These are phyloP conservation scores for Penicillium sp. DNA, from an alignment of 2,329 filamentous ascomycete species.

Conservation along the genomic window DNA sequence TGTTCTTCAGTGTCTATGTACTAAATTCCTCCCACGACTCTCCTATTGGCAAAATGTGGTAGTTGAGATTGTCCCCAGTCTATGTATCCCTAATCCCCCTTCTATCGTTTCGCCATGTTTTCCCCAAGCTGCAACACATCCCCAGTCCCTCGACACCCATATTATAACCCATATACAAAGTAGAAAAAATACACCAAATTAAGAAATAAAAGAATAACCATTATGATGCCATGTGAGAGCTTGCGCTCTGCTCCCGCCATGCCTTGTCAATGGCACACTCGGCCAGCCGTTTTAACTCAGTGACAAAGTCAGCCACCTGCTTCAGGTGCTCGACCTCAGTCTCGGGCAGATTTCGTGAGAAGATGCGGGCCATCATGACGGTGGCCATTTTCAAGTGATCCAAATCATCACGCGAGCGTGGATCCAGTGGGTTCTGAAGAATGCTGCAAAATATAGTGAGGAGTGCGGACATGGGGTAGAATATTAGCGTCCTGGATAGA, in stretches of 20 bases:
- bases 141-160: neutral
- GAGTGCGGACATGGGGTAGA: conserved; percentile 63
- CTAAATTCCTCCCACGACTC: no score
- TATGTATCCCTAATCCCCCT: neutral
- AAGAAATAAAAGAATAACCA: neutral
- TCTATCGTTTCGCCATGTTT: neutral
- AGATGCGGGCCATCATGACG: conserved; percentile 51
- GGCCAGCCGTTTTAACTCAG: conserved; percentile 53
- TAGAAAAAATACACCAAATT: neutral
- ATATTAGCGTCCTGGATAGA: conserved; percentile 57
- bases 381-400: conserved; percentile 53
- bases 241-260: conserved; percentile 36
- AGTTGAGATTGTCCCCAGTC: neutral
- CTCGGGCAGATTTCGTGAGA: conserved; percentile 36
- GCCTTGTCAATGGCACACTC: conserved; percentile 53
- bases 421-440: conserved; percentile 55
- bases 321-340: conserved; percentile 51
- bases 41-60: neutral
- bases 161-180: neutral
- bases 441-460: conserved; percentile 63
- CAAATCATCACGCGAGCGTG: conserved; percentile 54
- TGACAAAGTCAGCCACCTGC: conserved; percentile 52
- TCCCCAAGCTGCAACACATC: neutral
- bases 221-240: conserved; percentile 7
- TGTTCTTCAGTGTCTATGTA: no score